Evolutionary conservation across 371 early-diverging fungal species (phyloP).

Genomic region (Circinella minor): DNA sequence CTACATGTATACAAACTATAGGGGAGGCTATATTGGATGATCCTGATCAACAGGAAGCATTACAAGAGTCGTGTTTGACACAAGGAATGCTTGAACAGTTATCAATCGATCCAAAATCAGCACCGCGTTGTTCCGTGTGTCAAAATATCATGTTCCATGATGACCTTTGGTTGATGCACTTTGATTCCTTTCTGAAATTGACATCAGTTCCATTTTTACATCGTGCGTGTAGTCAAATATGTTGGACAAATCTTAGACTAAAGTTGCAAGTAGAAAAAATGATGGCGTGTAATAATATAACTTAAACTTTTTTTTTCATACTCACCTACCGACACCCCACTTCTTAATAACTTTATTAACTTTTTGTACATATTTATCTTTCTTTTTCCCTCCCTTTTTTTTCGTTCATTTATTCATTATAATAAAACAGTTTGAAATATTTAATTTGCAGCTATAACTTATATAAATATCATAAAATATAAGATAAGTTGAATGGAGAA

Average conservation of each 20-base stretch:
- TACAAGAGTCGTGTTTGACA: conserved; percentile 8
- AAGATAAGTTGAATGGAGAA: no score
- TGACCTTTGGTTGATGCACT: conserved; percentile 12
- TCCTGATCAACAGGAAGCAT: not conserved
- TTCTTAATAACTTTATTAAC: no score
- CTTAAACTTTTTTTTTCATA: no score
- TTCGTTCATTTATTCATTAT: no score
- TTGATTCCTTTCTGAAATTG: not conserved
- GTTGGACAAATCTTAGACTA: conserved; percentile 13
- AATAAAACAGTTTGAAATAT: no score
- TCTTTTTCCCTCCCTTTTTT: no score
- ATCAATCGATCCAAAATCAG: conserved; percentile 9
- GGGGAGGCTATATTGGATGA: conserved; percentile 7
- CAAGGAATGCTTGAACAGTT: conserved; percentile 12
- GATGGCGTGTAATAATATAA: no score
- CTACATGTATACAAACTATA: conserved; percentile 9
- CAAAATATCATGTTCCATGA: conserved; percentile 17
- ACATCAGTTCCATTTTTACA: conserved; percentile 13
- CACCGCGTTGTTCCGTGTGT: conserved; percentile 18
- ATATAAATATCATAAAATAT: no score
- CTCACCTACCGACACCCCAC: no score
- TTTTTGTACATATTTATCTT: no score
- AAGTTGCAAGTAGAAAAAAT: no score
- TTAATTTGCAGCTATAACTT: no score
- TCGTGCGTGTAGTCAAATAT: conserved; percentile 21